These are phyloP conservation scores for Corynespora cassiicola DNA, from an alignment of 2,329 filamentous ascomycete genomes.

Conservation along the genomic window DNA sequence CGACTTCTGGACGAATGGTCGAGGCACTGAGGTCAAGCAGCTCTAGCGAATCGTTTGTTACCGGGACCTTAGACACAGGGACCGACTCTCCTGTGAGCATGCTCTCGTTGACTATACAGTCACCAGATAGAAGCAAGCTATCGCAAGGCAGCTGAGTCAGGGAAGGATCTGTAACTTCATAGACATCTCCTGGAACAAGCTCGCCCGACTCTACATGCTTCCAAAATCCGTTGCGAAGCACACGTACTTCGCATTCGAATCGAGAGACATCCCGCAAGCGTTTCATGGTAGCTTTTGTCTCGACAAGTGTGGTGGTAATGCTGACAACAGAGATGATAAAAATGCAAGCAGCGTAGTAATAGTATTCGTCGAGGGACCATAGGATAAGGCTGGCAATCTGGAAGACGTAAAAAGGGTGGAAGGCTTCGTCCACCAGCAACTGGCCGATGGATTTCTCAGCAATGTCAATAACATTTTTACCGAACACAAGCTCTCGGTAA, in stretches of 20 bases:
- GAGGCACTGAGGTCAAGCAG: constrained; percentile 80
- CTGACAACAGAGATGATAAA: constrained; percentile 94
- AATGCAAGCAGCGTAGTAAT: constrained; percentile 96
- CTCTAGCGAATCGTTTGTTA: constrained; percentile 79
- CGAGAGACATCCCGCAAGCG: constrained; percentile 88
- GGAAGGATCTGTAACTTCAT: constrained; percentile 93
- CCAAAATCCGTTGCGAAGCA: constrained; percentile 95
- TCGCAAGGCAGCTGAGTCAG: constrained; percentile 90
- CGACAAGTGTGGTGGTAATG: constrained; percentile 85
- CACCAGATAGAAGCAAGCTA: constrained; percentile 86
- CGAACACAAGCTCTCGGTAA: constrained; percentile 84
- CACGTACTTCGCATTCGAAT: constrained; percentile 94
- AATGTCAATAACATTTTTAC: constrained; percentile 89
- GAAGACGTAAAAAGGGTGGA: constrained; percentile 98
- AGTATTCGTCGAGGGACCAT: constrained; percentile 96
- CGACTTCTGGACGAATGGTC: constrained; percentile 81
- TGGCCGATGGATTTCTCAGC: constrained; percentile 85
- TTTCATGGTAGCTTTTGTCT: constrained; percentile 91
- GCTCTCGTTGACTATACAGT: constrained; percentile 98
- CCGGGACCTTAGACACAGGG: constrained; percentile 89
- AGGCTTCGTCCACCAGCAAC: constrained; percentile 89
- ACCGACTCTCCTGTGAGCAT: constrained; percentile 98
- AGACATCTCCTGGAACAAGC: constrained; percentile 93
- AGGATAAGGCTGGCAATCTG: constrained; percentile 92
- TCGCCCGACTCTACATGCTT: constrained; percentile 85